Conservation (phyloP, 1,139 yeast species). For the Nakaseomyces sp. region DNA sequence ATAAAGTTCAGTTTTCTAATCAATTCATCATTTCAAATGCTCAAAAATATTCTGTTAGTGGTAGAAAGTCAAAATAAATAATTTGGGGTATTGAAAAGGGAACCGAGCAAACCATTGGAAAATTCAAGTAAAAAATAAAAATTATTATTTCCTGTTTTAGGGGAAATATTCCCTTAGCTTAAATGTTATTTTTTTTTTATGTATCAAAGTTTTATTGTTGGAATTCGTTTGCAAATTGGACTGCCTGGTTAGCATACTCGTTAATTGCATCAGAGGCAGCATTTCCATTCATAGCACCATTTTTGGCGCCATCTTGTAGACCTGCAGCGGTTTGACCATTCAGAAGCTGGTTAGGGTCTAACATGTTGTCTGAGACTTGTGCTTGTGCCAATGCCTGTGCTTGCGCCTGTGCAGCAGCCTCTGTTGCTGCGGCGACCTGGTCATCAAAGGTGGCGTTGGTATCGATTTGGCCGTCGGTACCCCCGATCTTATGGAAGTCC, state of each 20-base stretch:
- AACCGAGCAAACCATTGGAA: no score
- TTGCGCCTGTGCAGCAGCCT: slow-evolving; percentile 30
- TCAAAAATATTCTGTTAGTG: no score
- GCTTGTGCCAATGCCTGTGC: slow-evolving; percentile 26
- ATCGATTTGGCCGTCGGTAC: slow-evolving; percentile 29
- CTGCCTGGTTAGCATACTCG: slow-evolving; percentile 29
- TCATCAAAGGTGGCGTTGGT: slow-evolving; percentile 31
- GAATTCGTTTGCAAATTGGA: slow-evolving; percentile 30
- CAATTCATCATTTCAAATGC: no score
- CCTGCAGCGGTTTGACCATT: slow-evolving; percentile 1
- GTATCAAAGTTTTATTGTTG: slow-evolving; percentile 14
- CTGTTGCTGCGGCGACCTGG: slow-evolving; percentile 32
- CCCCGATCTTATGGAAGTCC: slow-evolving; percentile 64
- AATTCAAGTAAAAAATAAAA: no score
- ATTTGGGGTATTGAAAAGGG: no score
- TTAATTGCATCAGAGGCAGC: slow-evolving; percentile 20
- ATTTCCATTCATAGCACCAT: not conserved
- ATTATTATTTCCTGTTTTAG: no score
- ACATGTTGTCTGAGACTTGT: slow-evolving; percentile 7
- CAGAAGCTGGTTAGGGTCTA: slow-evolving; percentile 3
- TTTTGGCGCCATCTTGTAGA: not conserved
- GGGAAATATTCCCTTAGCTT: no score
- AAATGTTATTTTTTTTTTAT: slow-evolving; percentile 1
- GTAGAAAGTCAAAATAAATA: no score
- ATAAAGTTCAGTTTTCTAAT: no score